These are phyloP conservation scores for Epichloe elymi DNA, from an alignment of 2,329 filamentous ascomycete species.

Conservation along the genomic window DNA sequence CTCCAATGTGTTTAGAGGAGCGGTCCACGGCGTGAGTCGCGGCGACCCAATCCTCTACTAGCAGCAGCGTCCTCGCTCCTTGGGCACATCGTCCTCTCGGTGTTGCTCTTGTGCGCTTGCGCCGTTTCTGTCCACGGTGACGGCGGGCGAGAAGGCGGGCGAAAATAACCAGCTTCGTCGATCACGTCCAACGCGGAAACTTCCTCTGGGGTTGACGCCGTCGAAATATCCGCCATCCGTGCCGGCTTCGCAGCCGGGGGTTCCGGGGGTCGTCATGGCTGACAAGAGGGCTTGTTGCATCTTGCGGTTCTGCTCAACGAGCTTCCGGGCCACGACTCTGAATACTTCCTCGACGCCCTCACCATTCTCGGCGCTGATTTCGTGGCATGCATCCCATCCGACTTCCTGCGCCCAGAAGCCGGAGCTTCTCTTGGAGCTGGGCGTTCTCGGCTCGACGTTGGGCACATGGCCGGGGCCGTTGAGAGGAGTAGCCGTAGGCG, in stretches of 20 bases:
- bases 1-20: too few species aligned
- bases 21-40: too few species aligned
- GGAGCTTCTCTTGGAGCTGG: slow-evolving; percentile 52
- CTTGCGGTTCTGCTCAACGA: slow-evolving; percentile 51
- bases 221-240: slow-evolving; percentile 40
- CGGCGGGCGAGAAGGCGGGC: slow-evolving; percentile 37
- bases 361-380: slow-evolving; percentile 86
- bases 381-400: slow-evolving; percentile 94
- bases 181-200: slow-evolving; percentile 45
- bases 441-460: slow-evolving; percentile 40
- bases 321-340: slow-evolving; percentile 50
- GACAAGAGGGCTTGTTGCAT: slow-evolving; percentile 45
- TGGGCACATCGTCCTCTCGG: slow-evolving; percentile 10
- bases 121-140: slow-evolving; percentile 32
- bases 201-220: slow-evolving; percentile 29
- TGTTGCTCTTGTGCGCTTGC: slow-evolving; percentile 15
- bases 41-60: slow-evolving; percentile 5
- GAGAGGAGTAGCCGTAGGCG: slow-evolving; percentile 42
- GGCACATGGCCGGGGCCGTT: slow-evolving; percentile 13
- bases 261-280: slow-evolving; percentile 41
- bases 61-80: slow-evolving; percentile 18
- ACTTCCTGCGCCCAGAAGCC: slow-evolving; percentile 87
- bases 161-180: slow-evolving; percentile 47
- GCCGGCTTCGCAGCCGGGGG: slow-evolving; percentile 33
- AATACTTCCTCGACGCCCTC: slow-evolving; percentile 97